Percentiles rank a stretch among this genome's conserved stretches.
Evolutionary conservation across 768 basidiomycete genomes (phyloP).

Genomic region (Boletellus ananas): DNA sequence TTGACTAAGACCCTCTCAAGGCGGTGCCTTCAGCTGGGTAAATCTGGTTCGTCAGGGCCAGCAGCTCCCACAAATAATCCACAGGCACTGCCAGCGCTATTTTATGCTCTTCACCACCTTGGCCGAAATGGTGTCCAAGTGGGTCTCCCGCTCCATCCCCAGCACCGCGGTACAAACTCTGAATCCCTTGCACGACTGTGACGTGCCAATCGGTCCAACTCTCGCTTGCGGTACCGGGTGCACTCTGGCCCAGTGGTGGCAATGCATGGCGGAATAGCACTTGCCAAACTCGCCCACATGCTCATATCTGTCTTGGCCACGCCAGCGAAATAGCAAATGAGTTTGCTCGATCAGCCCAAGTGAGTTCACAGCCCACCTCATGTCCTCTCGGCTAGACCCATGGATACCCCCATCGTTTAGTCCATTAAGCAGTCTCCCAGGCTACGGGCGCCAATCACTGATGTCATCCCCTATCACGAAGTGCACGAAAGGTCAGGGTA

Average conservation of each 20-base stretch:
- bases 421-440: constrained; percentile 7
- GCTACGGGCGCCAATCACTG: constrained; percentile 13
- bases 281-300: not conserved
- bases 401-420: not conserved
- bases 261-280: no score
- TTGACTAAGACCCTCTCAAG: constrained; percentile 16
- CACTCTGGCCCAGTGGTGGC: not conserved
- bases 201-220: no score
- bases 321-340: not conserved
- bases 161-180: not conserved
- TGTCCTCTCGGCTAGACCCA: not conserved
- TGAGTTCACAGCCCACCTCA: not conserved
- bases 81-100: not conserved
- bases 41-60: constrained; percentile 16
- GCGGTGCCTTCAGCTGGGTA: constrained; percentile 22
- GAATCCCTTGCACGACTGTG: no score
- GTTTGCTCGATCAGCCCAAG: not conserved
- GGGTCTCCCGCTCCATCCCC: constrained; percentile 1
- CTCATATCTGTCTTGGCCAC: not conserved
- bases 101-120: not conserved
- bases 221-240: not conserved
- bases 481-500: not conserved
- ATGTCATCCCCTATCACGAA: not conserved
- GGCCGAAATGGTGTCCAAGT: not conserved
- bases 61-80: constrained; percentile 9